Conservation (phyloP, 2,329 filamentous ascomycete species). For the Stagonosporopsis vannaccii region DNA sequence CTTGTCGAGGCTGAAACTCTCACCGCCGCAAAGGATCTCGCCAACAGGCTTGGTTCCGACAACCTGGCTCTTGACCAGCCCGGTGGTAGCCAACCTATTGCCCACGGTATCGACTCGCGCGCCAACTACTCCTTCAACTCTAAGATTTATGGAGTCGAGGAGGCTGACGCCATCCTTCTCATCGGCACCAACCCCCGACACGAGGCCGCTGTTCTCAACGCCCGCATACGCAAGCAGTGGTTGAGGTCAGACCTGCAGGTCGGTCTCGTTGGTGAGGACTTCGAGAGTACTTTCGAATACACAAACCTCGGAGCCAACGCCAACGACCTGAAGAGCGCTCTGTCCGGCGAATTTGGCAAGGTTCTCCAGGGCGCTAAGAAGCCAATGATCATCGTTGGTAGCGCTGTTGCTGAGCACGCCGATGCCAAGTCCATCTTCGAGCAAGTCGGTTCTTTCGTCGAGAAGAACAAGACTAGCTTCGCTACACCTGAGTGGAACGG, state of each 20-base stretch:
- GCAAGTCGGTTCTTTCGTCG: constrained; percentile 85
- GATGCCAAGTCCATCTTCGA: constrained; percentile 96
- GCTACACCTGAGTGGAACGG: constrained; percentile 92
- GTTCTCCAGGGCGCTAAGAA: constrained; percentile 86
- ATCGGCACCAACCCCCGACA: constrained; percentile 95
- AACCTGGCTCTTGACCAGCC: constrained; percentile 94
- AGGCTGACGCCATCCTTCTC: constrained; percentile 89
- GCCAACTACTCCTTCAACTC: constrained; percentile 98
- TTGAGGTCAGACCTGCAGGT: constrained; percentile 93
- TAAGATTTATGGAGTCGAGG: constrained; percentile 89
- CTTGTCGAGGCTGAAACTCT: constrained; percentile 91
- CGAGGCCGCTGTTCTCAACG: constrained; percentile 94
- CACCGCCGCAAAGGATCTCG: constrained; percentile 95
- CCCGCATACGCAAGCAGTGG: constrained; percentile 97
- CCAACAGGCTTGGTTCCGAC: constrained; percentile 95
- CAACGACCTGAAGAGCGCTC: constrained; percentile 80
- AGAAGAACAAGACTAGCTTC: constrained; percentile 92
- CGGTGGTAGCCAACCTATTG: constrained; percentile 79
- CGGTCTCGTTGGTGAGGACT: constrained; percentile 87
- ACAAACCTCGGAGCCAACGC: constrained; percentile 85
- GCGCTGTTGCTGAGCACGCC: constrained; percentile 85
- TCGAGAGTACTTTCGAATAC: constrained; percentile 94
- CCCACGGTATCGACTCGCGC: constrained; percentile 91
- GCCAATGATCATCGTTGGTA: constrained; percentile 97
- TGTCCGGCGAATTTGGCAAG: constrained; percentile 89